These are phyloP conservation scores for Salvia miltiorrhiza DNA, from an alignment of 257 asterid species.

Conservation along the genomic window DNA sequence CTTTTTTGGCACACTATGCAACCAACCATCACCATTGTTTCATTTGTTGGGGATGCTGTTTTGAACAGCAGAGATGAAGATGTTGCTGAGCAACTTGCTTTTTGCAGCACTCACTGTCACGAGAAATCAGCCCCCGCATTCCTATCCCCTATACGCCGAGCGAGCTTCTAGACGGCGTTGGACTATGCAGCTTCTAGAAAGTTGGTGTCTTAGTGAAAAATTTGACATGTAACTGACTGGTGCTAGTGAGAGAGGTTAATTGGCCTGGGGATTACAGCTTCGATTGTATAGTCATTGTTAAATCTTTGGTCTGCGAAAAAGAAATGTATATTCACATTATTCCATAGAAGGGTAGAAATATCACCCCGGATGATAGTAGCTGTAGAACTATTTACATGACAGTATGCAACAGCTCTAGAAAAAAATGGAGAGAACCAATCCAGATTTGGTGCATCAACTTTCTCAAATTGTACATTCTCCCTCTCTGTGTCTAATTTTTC, in stretches of 20 bases:
- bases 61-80: constrained; percentile 4
- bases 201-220: constrained; percentile 25
- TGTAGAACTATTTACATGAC: constrained; percentile 36
- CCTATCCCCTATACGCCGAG: constrained; percentile 18
- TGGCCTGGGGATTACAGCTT: constrained; percentile 36
- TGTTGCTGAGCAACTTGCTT: constrained; percentile 2
- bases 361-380: constrained; percentile 38
- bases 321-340: constrained; percentile 48
- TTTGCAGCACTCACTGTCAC: not conserved
- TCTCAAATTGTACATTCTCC: not conserved
- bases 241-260: constrained; percentile 23
- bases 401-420: constrained; percentile 29
- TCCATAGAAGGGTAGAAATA: constrained; percentile 41
- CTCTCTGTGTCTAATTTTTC: not conserved
- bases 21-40: constrained; percentile 21
- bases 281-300: constrained; percentile 45
- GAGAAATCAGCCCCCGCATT: not conserved
- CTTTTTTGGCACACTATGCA: constrained; percentile 15
- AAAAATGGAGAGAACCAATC: constrained; percentile 10
- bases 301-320: constrained; percentile 29
- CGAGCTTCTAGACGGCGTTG: constrained; percentile 12
- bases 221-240: constrained; percentile 29
- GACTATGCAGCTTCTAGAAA: constrained; percentile 33
- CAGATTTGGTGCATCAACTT: constrained; percentile 5
- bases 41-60: constrained; percentile 30